Evolutionary conservation across 495 filamentous ascomycete species (phyloP).

Genomic region (Usnea hakonensis): DNA sequence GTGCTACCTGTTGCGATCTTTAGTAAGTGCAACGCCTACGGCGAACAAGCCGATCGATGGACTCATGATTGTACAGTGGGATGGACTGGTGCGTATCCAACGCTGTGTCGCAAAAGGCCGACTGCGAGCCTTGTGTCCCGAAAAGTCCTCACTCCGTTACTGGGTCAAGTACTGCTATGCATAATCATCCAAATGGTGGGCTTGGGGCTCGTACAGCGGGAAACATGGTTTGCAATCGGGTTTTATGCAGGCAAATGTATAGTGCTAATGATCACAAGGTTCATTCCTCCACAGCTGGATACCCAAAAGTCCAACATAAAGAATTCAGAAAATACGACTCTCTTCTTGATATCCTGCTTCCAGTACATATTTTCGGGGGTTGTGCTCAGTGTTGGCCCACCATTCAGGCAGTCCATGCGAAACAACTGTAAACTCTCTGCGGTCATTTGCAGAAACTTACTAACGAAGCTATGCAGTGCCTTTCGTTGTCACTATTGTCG

Average conservation of each 20-base stretch:
- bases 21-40: slow-evolving; percentile 47
- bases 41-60: not conserved
- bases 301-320: slow-evolving; percentile 69
- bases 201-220: slow-evolving; percentile 62
- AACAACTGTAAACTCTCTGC: slow-evolving; percentile 58
- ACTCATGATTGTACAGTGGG: slow-evolving; percentile 57
- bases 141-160: slow-evolving; percentile 81
- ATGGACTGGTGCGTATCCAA: slow-evolving; percentile 78
- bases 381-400: slow-evolving; percentile 79
- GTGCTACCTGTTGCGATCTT: slow-evolving; percentile 97
- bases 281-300: slow-evolving; percentile 67
- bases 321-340: slow-evolving; percentile 85
- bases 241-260: not conserved
- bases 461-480: slow-evolving; percentile 48
- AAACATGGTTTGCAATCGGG: slow-evolving; percentile 57
- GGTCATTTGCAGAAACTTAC: slow-evolving; percentile 8
- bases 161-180: slow-evolving; percentile 81
- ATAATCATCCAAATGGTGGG: slow-evolving; percentile 68
- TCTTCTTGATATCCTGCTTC: slow-evolving; percentile 86
- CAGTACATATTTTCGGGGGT: slow-evolving; percentile 89
- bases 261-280: slow-evolving; percentile 44
- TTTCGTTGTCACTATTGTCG: slow-evolving; percentile 68
- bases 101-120: slow-evolving; percentile 73
- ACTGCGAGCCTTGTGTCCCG: slow-evolving; percentile 89
- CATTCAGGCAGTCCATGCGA: slow-evolving; percentile 74